phyloP scores from a whole-genome alignment of 1,139 yeast genomes.

The Chernovozyma aurita region DNA sequence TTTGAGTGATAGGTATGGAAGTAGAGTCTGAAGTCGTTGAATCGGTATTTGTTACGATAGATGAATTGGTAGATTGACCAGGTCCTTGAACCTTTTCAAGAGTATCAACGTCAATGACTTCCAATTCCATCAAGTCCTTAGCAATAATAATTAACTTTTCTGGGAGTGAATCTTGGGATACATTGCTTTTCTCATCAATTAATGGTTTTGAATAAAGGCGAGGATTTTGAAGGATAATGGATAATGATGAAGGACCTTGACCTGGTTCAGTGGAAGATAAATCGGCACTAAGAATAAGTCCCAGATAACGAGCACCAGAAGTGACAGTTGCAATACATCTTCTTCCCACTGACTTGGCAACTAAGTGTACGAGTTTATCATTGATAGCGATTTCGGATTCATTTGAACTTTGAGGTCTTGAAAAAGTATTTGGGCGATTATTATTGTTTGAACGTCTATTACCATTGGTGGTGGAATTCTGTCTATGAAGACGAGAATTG shows the following conservation, averaged over 20 bases:
- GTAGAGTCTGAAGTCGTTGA: conserved; percentile 2
- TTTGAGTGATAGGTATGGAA: too few relatives aligned
- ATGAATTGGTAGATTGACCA: conserved; percentile 1
- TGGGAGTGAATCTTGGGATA: conserved; percentile 30
- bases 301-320: conserved; percentile 58
- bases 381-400: conserved; percentile 14
- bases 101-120: conserved; percentile 41
- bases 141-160: conserved; percentile 50
- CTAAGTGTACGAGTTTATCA: conserved; percentile 46
- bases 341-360: conserved; percentile 55
- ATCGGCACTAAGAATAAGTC: conserved; percentile 45
- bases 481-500: conserved; percentile 6
- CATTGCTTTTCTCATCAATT: conserved; percentile 27
- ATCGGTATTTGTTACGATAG: not conserved
- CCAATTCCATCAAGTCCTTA: conserved; percentile 63
- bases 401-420: not conserved
- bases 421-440: conserved; percentile 1
- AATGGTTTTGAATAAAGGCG: conserved; percentile 25
- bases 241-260: conserved; percentile 27
- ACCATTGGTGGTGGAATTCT: conserved; percentile 7
- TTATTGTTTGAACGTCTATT: conserved; percentile 1
- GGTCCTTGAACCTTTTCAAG: conserved; percentile 14
- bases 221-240: conserved; percentile 53
- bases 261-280: conserved; percentile 16
- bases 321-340: conserved; percentile 54